A percentile compares a stretch with the other conserved stretches of the same genome.
phyloP scores from a whole-genome alignment of 495 filamentous ascomycete genomes.

The Penicillium ochrochloron region DNA sequence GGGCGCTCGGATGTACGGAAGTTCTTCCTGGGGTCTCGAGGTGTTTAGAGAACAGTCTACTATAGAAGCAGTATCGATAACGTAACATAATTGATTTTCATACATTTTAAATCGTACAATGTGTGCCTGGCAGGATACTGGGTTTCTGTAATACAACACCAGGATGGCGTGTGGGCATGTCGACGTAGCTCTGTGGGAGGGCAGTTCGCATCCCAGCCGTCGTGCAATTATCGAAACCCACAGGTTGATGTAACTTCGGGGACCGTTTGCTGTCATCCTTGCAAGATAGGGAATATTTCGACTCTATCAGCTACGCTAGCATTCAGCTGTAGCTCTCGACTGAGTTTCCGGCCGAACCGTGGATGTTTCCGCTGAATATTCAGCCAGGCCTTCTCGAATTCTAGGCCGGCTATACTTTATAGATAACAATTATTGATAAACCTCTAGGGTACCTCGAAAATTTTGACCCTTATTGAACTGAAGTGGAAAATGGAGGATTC shows the following conservation, averaged over 20 bases:
- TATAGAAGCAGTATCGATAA: not conserved
- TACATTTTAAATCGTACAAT: not conserved
- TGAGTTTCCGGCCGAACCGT: not conserved
- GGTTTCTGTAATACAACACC: not conserved
- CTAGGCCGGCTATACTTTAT: not conserved
- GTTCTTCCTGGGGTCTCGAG: not conserved
- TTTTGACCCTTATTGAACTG: not conserved
- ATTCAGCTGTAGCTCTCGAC: not conserved
- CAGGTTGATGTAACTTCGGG: not conserved
- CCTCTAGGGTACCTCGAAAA: not conserved
- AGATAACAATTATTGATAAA: not conserved
- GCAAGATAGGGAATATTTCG: not conserved
- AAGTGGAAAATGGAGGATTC: not conserved
- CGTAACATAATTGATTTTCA: not conserved
- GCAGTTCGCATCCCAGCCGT: not conserved
- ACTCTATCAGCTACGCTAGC: not conserved
- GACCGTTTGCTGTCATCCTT: not conserved
- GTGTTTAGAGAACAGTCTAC: not conserved
- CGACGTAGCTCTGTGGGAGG: not conserved
- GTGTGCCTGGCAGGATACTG: not conserved
- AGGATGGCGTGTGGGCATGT: not conserved
- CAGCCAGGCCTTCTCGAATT: not conserved
- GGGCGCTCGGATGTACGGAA: constrained; percentile 1
- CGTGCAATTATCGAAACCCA: not conserved
- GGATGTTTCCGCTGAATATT: not conserved